Conservation (phyloP, 805 yeast genomes). For the Kluyveromyces lactis region DNA sequence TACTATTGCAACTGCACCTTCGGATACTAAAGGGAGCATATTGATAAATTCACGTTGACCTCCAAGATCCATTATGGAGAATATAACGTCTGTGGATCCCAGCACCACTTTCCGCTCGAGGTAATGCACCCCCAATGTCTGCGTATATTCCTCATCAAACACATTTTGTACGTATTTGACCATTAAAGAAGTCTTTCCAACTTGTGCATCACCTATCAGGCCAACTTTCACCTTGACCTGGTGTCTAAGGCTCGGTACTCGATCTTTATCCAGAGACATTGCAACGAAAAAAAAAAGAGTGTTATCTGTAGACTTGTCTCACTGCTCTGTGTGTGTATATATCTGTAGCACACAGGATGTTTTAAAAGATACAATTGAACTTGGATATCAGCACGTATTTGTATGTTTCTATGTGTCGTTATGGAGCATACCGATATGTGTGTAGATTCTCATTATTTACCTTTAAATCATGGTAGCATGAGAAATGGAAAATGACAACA, state of each 20-base stretch:
- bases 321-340: too few relatives aligned
- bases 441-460: too few relatives aligned
- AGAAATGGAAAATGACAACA: too few relatives aligned
- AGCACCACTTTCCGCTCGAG: conserved; percentile 84
- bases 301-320: too few relatives aligned
- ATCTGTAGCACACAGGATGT: too few relatives aligned
- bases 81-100: conserved; percentile 79
- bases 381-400: too few relatives aligned
- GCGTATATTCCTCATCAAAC: conserved; percentile 86
- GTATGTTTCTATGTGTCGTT: too few relatives aligned
- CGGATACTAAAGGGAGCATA: conserved; percentile 88
- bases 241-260: conserved; percentile 11
- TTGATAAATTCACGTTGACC: conserved; percentile 93
- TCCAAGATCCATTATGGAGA: conserved; percentile 92
- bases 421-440: too few relatives aligned
- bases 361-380: too few relatives aligned
- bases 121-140: conserved; percentile 90
- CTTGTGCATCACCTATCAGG: conserved; percentile 89
- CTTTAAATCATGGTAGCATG: too few relatives aligned
- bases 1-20: conserved; percentile 85
- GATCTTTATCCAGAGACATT: conserved; percentile 1
- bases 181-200: conserved; percentile 94
- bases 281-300: too few relatives aligned
- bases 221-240: conserved; percentile 62
- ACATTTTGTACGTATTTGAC: conserved; percentile 94